Conservation (phyloP, 768 basidiomycete genomes). For the Tylopilus cervinicoccineus region DNA sequence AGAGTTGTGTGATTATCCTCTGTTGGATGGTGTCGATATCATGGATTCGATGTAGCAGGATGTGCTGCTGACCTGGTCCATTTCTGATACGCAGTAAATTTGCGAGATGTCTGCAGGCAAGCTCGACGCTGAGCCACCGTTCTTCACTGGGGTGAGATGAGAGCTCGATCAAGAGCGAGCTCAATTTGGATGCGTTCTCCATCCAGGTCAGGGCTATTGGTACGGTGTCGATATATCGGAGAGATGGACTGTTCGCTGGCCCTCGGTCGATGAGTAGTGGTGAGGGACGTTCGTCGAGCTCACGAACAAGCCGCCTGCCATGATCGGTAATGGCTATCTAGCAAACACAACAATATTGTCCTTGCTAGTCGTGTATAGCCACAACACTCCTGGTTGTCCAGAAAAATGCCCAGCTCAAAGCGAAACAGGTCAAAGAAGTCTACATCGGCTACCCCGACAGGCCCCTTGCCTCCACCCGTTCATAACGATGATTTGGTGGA, state of each 20-base stretch:
- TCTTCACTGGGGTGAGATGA: conserved; percentile 29
- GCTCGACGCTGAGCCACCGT: conserved; percentile 51
- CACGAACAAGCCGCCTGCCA: background rate
- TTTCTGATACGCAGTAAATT: conserved; percentile 58
- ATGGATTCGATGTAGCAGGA: background rate
- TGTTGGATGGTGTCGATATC: conserved; percentile 29
- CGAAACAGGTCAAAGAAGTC: conserved; percentile 53
- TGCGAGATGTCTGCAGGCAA: conserved; percentile 53
- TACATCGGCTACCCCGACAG: conserved; percentile 24
- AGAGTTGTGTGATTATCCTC: conserved; percentile 70
- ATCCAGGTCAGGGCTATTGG: conserved; percentile 17
- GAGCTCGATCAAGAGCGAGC: conserved; percentile 32
- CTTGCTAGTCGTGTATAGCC: conserved; percentile 8
- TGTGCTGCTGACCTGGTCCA: conserved; percentile 39
- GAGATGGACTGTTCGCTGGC: background rate
- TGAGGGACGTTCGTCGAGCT: background rate
- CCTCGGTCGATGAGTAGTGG: background rate
- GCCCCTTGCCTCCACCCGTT: conserved; percentile 23
- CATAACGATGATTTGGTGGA: conserved; percentile 61
- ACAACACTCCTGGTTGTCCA: conserved; percentile 1
- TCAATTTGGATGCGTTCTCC: conserved; percentile 31
- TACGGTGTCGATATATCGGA: conserved; percentile 17
- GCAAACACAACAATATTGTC: no score
- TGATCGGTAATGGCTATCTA: conserved; percentile 2
- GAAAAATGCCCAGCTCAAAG: conserved; percentile 36